Percentiles rank a stretch among this genome's conserved stretches.
phyloP scores from a whole-genome alignment of 2,329 filamentous ascomycete genomes.

The Colletotrichum truncatum region DNA sequence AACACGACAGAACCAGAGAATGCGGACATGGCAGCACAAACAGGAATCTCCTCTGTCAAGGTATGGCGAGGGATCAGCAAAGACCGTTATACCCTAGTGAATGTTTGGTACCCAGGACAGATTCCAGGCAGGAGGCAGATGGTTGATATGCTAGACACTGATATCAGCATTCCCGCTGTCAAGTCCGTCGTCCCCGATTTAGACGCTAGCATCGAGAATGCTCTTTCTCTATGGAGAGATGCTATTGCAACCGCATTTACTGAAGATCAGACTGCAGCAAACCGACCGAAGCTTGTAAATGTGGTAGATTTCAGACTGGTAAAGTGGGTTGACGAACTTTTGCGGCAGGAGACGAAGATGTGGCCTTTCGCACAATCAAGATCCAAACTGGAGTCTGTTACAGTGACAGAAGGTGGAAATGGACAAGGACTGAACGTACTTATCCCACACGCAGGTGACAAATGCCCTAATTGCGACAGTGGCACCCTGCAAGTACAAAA shows the following conservation, averaged over 20 bases:
- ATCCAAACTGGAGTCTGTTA: constrained; percentile 30
- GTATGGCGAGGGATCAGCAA: constrained; percentile 73
- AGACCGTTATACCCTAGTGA: constrained; percentile 74
- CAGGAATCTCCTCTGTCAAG: constrained; percentile 37
- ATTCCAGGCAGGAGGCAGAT: neutral
- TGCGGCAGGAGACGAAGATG: constrained; percentile 11
- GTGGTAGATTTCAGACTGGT: constrained; percentile 44
- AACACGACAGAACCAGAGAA: constrained; percentile 15
- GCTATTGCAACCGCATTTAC: constrained; percentile 37
- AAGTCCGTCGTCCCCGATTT: constrained; percentile 73
- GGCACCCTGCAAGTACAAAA: constrained; percentile 72
- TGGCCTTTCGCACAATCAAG: neutral
- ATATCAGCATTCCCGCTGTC: constrained; percentile 65
- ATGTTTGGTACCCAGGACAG: constrained; percentile 69
- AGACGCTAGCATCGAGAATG: constrained; percentile 74
- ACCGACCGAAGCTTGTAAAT: constrained; percentile 39
- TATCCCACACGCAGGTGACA: constrained; percentile 72
- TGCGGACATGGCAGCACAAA: constrained; percentile 31
- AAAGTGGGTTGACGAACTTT: constrained; percentile 35
- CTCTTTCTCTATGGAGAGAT: constrained; percentile 60
- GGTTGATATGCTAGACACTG: constrained; percentile 32
- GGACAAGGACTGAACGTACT: constrained; percentile 66
- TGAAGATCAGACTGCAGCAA: neutral
- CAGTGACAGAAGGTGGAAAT: constrained; percentile 42
- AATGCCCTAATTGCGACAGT: constrained; percentile 74